phyloP scores from a whole-genome alignment of 306 rosid genomes.

The Ceratonia siliqua region DNA sequence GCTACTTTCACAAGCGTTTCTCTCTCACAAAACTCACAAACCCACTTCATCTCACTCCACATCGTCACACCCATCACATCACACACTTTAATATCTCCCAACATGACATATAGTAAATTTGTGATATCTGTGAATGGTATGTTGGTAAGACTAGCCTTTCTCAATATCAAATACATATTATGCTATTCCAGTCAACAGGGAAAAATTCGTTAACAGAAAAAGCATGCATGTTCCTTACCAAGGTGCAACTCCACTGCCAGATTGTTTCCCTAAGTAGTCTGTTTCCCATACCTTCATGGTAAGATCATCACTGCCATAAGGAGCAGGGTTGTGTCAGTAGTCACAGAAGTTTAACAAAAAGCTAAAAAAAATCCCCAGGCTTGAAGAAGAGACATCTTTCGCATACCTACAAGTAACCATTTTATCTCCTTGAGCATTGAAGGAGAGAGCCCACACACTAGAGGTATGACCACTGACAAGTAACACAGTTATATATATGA shows the following conservation, averaged over 20 bases:
- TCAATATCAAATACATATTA: slow-evolving; percentile 4
- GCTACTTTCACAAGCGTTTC: no score
- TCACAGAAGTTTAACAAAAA: slow-evolving; percentile 26
- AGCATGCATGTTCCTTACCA: slow-evolving; percentile 59
- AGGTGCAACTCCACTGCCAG: slow-evolving; percentile 62
- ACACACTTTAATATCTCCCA: no score
- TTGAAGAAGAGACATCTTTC: slow-evolving; percentile 1
- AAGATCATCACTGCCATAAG: slow-evolving; percentile 79
- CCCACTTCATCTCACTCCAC: no score
- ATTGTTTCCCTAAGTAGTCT: slow-evolving; percentile 53
- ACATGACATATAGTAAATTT: no score
- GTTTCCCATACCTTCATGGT: slow-evolving; percentile 86
- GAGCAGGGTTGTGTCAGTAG: slow-evolving; percentile 22
- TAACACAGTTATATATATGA: slow-evolving; percentile 1
- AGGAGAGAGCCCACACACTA: slow-evolving; percentile 90
- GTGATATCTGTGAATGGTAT: no score
- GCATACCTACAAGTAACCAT: slow-evolving; percentile 89
- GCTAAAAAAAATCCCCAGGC: slow-evolving; percentile 25
- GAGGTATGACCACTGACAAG: slow-evolving; percentile 86
- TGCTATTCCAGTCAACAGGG: slow-evolving; percentile 6
- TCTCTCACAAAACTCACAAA: no score
- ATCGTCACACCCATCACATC: no score
- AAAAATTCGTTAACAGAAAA: not conserved
- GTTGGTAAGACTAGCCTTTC: no score
- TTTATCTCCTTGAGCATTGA: slow-evolving; percentile 79